Percentiles rank a stretch among this genome's conserved stretches.
Conservation (phyloP, 2,329 filamentous ascomycete species). For the Aspergillus udagawae region DNA sequence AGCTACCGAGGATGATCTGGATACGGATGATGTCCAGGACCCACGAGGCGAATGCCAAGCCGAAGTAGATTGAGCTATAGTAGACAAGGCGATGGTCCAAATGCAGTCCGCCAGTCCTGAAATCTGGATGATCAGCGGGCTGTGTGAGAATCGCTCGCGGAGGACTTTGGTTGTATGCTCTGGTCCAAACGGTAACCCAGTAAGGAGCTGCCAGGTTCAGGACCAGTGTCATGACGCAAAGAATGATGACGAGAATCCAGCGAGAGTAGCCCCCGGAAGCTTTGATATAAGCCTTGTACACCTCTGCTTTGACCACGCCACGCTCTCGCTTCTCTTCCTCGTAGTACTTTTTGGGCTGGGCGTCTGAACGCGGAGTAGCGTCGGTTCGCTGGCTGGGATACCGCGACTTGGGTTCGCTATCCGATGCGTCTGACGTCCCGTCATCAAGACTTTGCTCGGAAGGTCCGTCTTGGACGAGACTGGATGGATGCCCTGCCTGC, state of each 20-base stretch:
- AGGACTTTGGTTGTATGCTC: slow-evolving; percentile 4
- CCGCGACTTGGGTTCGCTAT: not conserved
- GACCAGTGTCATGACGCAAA: slow-evolving; percentile 41
- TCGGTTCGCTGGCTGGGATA: not conserved
- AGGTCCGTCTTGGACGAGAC: not conserved
- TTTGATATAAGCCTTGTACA: slow-evolving; percentile 64
- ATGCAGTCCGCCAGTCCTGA: too few species aligned
- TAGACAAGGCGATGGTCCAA: too few species aligned
- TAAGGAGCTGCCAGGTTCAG: slow-evolving; percentile 9
- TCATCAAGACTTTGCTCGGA: too few species aligned
- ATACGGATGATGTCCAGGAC: too few species aligned
- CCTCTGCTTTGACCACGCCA: slow-evolving; percentile 61
- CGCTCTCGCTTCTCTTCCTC: slow-evolving; percentile 69
- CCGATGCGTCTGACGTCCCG: too few species aligned
- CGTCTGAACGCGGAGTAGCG: slow-evolving; percentile 5
- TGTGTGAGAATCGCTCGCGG: not conserved
- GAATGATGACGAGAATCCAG: slow-evolving; percentile 53
- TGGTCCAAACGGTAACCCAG: slow-evolving; percentile 44
- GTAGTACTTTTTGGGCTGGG: slow-evolving; percentile 61
- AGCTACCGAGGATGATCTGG: too few species aligned
- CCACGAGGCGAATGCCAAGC: too few species aligned
- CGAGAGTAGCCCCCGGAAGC: slow-evolving; percentile 64
- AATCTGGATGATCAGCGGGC: too few species aligned
- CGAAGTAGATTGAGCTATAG: too few species aligned
- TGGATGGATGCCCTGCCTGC: not conserved